phyloP scores from a whole-genome alignment of 75 land plant species.

The Pinus albicaulis region DNA sequence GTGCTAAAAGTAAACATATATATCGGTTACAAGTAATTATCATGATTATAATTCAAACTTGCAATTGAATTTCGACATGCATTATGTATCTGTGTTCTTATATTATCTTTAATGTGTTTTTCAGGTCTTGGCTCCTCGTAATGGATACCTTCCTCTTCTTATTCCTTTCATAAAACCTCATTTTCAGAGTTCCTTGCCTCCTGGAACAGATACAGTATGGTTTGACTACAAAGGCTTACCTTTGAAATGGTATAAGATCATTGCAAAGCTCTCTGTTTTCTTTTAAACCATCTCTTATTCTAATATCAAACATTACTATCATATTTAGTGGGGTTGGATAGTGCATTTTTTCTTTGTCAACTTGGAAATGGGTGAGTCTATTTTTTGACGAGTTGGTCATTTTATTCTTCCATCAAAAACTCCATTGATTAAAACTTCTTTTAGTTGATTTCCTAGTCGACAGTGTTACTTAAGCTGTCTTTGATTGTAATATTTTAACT shows the following conservation, averaged over 20 bases:
- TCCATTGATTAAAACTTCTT: neutral
- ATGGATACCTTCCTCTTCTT: slow-evolving; percentile 92
- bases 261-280: neutral
- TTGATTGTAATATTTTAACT: neutral
- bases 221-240: slow-evolving; percentile 96
- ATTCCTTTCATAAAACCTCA: slow-evolving; percentile 60
- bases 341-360: neutral
- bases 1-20: too few relatives aligned
- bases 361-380: neutral
- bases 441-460: neutral
- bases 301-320: neutral
- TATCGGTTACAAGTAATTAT: too few relatives aligned
- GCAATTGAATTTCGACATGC: too few relatives aligned
- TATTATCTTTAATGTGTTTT: slow-evolving; percentile 9
- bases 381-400: neutral
- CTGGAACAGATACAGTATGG: slow-evolving; percentile 86
- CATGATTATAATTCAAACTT: too few relatives aligned
- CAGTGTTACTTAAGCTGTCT: neutral
- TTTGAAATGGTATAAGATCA: slow-evolving; percentile 69
- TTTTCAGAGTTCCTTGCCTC: slow-evolving; percentile 74
- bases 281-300: neutral
- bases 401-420: neutral
- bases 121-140: slow-evolving; percentile 81
- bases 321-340: neutral
- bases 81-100: too few relatives aligned